Conservation (phyloP, 495 filamentous ascomycete species). For the Neurospora africana region DNA sequence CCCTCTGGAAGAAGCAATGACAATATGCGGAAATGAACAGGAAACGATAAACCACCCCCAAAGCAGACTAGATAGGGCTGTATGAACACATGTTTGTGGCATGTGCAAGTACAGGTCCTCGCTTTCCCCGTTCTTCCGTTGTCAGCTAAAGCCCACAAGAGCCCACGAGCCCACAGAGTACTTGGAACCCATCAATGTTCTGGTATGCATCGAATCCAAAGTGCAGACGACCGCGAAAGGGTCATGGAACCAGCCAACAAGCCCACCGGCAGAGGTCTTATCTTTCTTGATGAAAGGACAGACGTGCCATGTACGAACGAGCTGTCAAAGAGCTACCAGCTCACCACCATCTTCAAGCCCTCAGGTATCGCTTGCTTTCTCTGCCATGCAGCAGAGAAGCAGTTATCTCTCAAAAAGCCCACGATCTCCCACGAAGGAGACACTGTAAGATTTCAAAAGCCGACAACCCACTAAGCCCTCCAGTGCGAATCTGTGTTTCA, state of each 20-base stretch:
- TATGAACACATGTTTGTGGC: neutral
- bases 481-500: conserved; percentile 20
- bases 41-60: neutral
- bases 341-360: conserved; percentile 34
- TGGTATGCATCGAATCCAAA: neutral
- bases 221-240: neutral
- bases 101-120: neutral
- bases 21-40: neutral
- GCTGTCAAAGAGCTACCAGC: conserved; percentile 39
- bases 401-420: conserved; percentile 38
- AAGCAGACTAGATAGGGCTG: neutral
- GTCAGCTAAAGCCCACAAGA: conserved; percentile 26
- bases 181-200: conserved; percentile 18
- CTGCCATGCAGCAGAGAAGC: conserved; percentile 11
- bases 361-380: conserved; percentile 39
- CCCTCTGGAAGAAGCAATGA: neutral
- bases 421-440: conserved; percentile 25
- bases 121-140: neutral
- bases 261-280: conserved; percentile 9
- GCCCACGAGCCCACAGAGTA: conserved; percentile 34
- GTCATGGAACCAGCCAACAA: conserved; percentile 5
- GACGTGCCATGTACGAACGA: conserved; percentile 18
- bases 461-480: conserved; percentile 42
- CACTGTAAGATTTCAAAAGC: conserved; percentile 33
- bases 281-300: neutral